These are phyloP conservation scores for Suhomyces sp. DNA, from an alignment of 805 yeast species.

Conservation along the genomic window DNA sequence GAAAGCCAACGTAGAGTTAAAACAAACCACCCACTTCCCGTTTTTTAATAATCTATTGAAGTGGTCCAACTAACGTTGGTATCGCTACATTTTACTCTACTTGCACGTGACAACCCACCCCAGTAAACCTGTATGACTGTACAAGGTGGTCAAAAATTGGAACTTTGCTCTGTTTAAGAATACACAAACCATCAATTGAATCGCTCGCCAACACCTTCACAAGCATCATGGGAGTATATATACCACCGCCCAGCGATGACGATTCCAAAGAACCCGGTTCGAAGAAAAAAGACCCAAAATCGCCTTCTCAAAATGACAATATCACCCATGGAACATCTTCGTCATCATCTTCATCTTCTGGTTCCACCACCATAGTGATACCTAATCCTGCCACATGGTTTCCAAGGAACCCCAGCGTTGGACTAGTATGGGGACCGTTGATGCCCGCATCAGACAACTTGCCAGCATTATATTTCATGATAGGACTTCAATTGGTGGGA, in stretches of 20 bases:
- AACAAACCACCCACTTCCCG: too few species aligned
- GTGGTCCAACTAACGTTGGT: too few species aligned
- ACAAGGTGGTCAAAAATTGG: too few species aligned
- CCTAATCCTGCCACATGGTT: constrained; percentile 17
- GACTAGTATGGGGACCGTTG: constrained; percentile 59
- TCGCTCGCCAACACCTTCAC: too few species aligned
- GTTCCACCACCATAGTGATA: constrained; percentile 9
- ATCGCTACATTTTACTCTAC: too few species aligned
- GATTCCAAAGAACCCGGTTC: constrained; percentile 3
- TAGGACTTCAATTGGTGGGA: constrained; percentile 52
- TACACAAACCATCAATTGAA: too few species aligned
- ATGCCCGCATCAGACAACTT: constrained; percentile 71
- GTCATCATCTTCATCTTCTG: constrained; percentile 14
- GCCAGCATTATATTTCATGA: constrained; percentile 50
- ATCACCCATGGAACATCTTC: constrained; percentile 7
- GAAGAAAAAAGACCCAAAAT: constrained; percentile 2
- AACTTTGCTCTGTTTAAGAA: too few species aligned
- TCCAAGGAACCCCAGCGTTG: constrained; percentile 15
- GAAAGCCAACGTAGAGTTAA: too few species aligned
- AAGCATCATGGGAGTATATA: constrained; percentile 32
- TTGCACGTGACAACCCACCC: too few species aligned
- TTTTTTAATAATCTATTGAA: too few species aligned
- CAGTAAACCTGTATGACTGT: too few species aligned
- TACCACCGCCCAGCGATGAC: constrained; percentile 32
- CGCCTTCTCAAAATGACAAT: constrained; percentile 3